A percentile compares a stretch with the other conserved stretches of the same genome.
phyloP scores from a whole-genome alignment of 768 basidiomycete genomes.

The Rhodotorula paludigena region DNA sequence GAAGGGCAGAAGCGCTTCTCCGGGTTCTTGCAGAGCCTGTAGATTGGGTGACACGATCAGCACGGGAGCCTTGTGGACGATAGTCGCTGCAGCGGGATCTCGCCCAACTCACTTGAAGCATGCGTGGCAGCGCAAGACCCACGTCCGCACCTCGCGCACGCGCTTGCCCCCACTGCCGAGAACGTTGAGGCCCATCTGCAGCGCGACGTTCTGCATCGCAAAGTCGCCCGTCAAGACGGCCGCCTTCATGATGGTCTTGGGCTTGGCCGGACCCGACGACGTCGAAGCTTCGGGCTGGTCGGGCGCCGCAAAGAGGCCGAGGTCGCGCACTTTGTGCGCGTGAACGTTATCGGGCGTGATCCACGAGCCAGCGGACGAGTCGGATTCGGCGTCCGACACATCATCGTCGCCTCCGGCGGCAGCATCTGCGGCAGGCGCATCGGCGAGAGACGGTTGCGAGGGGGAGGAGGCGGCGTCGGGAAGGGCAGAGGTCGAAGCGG shows the following conservation, averaged over 20 bases:
- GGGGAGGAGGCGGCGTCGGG: slow-evolving; percentile 1
- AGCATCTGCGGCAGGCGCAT: neutral
- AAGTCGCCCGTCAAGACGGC: slow-evolving; percentile 99
- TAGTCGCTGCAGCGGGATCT: neutral
- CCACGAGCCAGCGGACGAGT: slow-evolving; percentile 83
- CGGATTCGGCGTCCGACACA: slow-evolving; percentile 51
- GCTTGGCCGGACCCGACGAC: slow-evolving; percentile 38
- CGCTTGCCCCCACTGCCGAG: slow-evolving; percentile 84
- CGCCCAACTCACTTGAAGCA: slow-evolving; percentile 86
- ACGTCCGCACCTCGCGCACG: slow-evolving; percentile 86
- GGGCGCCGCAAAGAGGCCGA: slow-evolving; percentile 68
- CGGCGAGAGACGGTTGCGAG: neutral
- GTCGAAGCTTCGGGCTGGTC: slow-evolving; percentile 25
- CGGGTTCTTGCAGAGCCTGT: slow-evolving; percentile 88
- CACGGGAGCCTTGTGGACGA: neutral
- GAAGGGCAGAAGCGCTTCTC: slow-evolving; percentile 96
- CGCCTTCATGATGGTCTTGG: slow-evolving; percentile 52
- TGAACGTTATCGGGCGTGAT: slow-evolving; percentile 85
- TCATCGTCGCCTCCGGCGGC: slow-evolving; percentile 54
- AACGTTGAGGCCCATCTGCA: slow-evolving; percentile 88
- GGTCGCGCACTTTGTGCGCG: slow-evolving; percentile 77
- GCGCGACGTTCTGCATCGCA: slow-evolving; percentile 94
- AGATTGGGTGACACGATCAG: neutral
- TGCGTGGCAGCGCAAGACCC: slow-evolving; percentile 94
- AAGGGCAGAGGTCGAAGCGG: neutral